phyloP scores from a whole-genome alignment of 1,284 basidiomycete genomes.

The Ceratobasidium sp. region DNA sequence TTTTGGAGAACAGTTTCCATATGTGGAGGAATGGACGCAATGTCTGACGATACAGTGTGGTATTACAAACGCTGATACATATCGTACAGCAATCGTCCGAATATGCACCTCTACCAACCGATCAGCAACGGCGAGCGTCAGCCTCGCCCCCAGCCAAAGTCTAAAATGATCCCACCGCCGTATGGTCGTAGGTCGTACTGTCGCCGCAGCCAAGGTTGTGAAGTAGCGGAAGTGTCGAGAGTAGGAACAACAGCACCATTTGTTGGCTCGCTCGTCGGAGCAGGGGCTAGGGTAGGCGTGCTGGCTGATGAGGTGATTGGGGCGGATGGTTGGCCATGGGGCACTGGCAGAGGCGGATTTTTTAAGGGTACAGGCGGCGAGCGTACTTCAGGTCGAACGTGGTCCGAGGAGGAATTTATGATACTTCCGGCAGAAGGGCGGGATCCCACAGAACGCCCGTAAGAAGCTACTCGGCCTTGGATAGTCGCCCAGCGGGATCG shows the following conservation, averaged over 20 bases:
- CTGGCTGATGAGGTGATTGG: neutral
- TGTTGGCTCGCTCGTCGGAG: constrained; percentile 8
- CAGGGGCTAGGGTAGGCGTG: neutral
- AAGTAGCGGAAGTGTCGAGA: neutral
- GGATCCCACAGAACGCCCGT: neutral
- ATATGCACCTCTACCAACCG: too few relatives aligned
- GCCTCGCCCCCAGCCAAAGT: constrained; percentile 61
- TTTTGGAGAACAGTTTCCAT: too few relatives aligned
- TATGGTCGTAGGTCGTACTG: constrained; percentile 76
- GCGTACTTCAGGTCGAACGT: too few relatives aligned
- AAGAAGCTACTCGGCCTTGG: constrained; percentile 14
- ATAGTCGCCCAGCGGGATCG: constrained; percentile 18
- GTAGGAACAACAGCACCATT: neutral
- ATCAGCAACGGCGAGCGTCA: too few relatives aligned
- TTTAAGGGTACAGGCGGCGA: neutral
- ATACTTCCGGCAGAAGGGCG: neutral
- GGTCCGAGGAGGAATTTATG: neutral
- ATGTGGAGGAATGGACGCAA: too few relatives aligned
- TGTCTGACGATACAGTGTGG: too few relatives aligned
- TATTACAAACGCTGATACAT: too few relatives aligned
- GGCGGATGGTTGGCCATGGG: neutral
- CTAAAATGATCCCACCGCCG: constrained; percentile 74
- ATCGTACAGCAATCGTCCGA: too few relatives aligned
- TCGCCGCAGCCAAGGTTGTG: constrained; percentile 58
- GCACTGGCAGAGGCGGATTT: neutral